Evolutionary conservation across 108 stramenopile species (phyloP), one percentile per base, ranked within the genome.

Genomic region (Fragilaria crotonensis): DNA sequence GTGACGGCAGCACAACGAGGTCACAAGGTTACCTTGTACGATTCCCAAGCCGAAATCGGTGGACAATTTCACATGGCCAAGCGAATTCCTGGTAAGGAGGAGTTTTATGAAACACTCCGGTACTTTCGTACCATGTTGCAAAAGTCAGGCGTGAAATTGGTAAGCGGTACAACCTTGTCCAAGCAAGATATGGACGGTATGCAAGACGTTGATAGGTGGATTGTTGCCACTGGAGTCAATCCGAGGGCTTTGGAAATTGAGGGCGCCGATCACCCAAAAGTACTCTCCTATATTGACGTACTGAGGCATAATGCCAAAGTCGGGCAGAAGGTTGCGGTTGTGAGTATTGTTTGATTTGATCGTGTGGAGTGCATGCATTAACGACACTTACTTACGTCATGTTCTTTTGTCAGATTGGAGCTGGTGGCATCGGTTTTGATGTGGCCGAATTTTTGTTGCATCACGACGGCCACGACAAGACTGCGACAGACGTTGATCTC

Each of bases 41-140:
- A 98, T 48, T 60, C 73, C 61, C 69, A 71, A 7, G 57, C 59
- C n/a, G 67, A 84, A 30, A 79, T 98, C 30, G 90, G 90, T 33
- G 90, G 98, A 27, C 96, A 98, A 68, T 98, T 98, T 75, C 90
- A 97, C 67, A 87, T 97, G 90, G 98, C 98, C 46, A 96, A 98
- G 72, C 68, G 84, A 4, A 72, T 98, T 45, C 98, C 98, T 5
- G 98, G 98, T 19, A 98, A 98, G 67, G 96, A 96, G 64, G 98
- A 98, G 63, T 98, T 98, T 67, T 75, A 95, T 64, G 96, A 98
- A 81, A 96, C 98, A 3, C 57, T 98, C n/a, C 79, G 97, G 2
- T 95, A 94, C 74, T 98, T 96, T 66, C 36, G 57, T 26, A 63
- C 55, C 1, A 71, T 75, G 60, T 62, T 95, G 33, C 52, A 75